These are phyloP conservation scores for Candolleomyces eurysporus DNA, from an alignment of 768 basidiomycete genomes.

Conservation along the genomic window DNA sequence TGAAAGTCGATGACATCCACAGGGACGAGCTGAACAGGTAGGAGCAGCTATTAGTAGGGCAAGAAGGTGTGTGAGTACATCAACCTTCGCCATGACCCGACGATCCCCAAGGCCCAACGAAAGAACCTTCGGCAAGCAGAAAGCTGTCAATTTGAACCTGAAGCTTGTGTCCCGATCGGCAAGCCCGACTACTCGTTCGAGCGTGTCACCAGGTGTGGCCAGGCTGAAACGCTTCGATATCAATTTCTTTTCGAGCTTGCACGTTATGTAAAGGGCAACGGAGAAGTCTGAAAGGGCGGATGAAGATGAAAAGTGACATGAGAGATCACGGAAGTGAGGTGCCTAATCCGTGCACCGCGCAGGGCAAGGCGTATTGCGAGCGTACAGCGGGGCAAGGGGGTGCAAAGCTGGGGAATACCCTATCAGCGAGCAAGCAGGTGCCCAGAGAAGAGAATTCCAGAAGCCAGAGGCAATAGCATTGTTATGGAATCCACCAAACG, in stretches of 20 bases:
- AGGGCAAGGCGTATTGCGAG: not conserved
- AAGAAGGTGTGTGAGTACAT: slow-evolving; percentile 3
- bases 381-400: too few relatives aligned
- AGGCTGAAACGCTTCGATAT: slow-evolving; percentile 8
- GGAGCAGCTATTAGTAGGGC: not conserved
- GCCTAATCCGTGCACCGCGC: not conserved
- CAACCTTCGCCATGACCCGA: slow-evolving; percentile 13
- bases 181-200: slow-evolving; percentile 9
- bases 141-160: slow-evolving; percentile 7
- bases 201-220: slow-evolving; percentile 5
- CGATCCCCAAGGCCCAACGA: slow-evolving; percentile 10
- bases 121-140: slow-evolving; percentile 13
- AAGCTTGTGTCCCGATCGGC: slow-evolving; percentile 11
- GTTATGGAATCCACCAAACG: slow-evolving; percentile 3
- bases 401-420: not conserved
- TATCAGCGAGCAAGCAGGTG: not conserved
- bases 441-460: not conserved
- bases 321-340: not conserved
- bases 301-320: not conserved
- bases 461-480: not conserved
- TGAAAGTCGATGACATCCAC: not conserved
- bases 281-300: not conserved
- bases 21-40: not conserved
- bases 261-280: slow-evolving; percentile 6
- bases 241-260: slow-evolving; percentile 3